Percentiles rank a stretch among this genome's conserved stretches.
Conservation (phyloP, 83 land plant genomes). For the Diphasiastrum complanatum region DNA sequence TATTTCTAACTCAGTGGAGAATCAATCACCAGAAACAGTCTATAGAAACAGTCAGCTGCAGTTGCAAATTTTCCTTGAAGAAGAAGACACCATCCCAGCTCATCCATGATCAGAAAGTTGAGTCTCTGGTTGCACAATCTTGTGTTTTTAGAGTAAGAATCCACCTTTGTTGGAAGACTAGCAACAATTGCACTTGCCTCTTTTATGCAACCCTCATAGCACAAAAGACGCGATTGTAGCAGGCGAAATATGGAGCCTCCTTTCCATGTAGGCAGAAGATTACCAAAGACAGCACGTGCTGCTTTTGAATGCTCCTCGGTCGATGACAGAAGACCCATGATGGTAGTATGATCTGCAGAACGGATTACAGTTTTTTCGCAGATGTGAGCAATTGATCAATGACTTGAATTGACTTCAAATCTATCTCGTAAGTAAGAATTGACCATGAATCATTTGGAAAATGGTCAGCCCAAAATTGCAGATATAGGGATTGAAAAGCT, state of each 20-base stretch:
- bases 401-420: no score
- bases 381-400: neutral
- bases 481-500: neutral
- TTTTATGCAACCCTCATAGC: constrained; percentile 22
- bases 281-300: constrained; percentile 17
- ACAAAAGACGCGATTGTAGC: constrained; percentile 21
- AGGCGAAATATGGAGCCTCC: constrained; percentile 26
- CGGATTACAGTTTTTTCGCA: neutral
- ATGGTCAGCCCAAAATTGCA: neutral
- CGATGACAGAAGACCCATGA: constrained; percentile 37
- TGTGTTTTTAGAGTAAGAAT: constrained; percentile 14
- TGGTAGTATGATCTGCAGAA: constrained; percentile 24
- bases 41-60: constrained; percentile 27
- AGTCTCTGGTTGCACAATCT: constrained; percentile 25
- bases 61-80: constrained; percentile 33
- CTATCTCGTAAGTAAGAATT: no score
- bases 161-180: constrained; percentile 1
- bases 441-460: no score
- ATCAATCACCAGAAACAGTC: constrained; percentile 24
- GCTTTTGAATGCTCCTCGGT: constrained; percentile 19
- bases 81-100: constrained; percentile 39
- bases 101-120: constrained; percentile 24
- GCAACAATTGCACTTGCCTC: constrained; percentile 11
- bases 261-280: constrained; percentile 23
- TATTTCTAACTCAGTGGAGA: neutral